A percentile compares a stretch with the other conserved stretches of the same genome.
Evolutionary conservation across 495 filamentous ascomycete species (phyloP).

Genomic region (Podospora pseudopauciseta): DNA sequence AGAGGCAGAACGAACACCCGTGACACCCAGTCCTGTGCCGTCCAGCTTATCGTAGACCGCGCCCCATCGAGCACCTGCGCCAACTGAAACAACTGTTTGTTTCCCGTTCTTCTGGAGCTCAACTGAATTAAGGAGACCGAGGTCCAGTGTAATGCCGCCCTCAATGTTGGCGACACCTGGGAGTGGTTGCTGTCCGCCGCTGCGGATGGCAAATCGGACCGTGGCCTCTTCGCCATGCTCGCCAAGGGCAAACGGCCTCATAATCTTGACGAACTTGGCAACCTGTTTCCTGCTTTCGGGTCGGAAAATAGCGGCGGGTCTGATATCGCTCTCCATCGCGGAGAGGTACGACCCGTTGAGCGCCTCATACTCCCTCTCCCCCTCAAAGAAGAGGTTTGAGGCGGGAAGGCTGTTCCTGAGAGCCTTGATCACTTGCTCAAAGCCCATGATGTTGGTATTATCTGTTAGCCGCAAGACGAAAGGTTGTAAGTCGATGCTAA

Average conservation of each 20-base stretch:
- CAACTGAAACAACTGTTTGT: background rate
- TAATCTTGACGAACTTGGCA: conserved; percentile 1
- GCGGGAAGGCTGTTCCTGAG: background rate
- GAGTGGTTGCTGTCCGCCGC: background rate
- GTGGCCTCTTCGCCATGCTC: background rate
- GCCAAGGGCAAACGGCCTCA: background rate
- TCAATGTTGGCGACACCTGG: background rate
- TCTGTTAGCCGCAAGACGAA: background rate
- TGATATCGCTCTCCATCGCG: background rate
- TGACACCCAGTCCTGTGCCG: background rate
- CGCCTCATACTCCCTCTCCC: background rate
- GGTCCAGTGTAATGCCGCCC: background rate
- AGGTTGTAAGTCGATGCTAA: background rate
- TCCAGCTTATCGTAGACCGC: conserved; percentile 4
- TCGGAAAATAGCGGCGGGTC: background rate
- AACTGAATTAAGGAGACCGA: background rate
- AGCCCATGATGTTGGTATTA: background rate
- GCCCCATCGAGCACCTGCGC: background rate
- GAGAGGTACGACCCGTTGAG: conserved; percentile 1
- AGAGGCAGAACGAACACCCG: background rate
- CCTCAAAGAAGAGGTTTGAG: background rate
- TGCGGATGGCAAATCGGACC: background rate
- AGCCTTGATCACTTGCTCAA: background rate
- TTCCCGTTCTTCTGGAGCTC: background rate
- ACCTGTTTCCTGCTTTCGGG: background rate